Percentiles rank a stretch among this genome's conserved stretches.
Evolutionary conservation across 768 basidiomycete species (phyloP).

Genomic region (Leccinellum luteum): DNA sequence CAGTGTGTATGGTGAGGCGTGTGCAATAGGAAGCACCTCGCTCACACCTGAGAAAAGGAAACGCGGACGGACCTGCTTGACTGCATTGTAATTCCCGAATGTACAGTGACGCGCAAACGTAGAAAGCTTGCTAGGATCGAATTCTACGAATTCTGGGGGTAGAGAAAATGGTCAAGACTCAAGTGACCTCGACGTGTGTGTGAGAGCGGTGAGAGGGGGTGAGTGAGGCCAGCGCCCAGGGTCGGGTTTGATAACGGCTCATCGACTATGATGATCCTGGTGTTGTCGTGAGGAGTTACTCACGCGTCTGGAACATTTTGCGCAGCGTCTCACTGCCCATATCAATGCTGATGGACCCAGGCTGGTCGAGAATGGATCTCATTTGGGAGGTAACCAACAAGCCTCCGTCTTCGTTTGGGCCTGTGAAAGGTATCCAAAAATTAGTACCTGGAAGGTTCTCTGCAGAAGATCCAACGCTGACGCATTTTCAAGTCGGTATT

Average conservation of each 20-base stretch:
- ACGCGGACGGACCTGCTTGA: conserved; percentile 20
- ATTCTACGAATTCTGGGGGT: conserved; percentile 15
- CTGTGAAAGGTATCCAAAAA: conserved; percentile 6
- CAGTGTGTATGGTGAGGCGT: not conserved
- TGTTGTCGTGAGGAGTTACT: not conserved
- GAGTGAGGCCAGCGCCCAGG: not conserved
- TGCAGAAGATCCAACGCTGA: conserved; percentile 3
- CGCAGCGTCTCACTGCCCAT: conserved; percentile 29
- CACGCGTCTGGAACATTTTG: conserved; percentile 30
- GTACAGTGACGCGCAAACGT: conserved; percentile 26
- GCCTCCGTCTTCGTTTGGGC: conserved; percentile 15
- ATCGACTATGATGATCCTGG: not conserved
- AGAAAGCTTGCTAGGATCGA: conserved; percentile 20
- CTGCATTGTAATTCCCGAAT: conserved; percentile 17
- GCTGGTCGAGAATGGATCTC: conserved; percentile 23
- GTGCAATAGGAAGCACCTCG: not conserved
- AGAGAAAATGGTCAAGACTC: not conserved
- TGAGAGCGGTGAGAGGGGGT: not conserved
- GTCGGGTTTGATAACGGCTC: not conserved
- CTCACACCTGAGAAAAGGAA: not conserved
- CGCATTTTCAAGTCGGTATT: conserved; percentile 9
- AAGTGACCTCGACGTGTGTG: not conserved
- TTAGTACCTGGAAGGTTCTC: not conserved
- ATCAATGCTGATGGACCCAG: conserved; percentile 23
- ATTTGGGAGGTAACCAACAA: conserved; percentile 28